A percentile compares a stretch with the other conserved stretches of the same genome.
phyloP scores from a whole-genome alignment of 2,329 filamentous ascomycete genomes.

The Cladophialophora carrionii region DNA sequence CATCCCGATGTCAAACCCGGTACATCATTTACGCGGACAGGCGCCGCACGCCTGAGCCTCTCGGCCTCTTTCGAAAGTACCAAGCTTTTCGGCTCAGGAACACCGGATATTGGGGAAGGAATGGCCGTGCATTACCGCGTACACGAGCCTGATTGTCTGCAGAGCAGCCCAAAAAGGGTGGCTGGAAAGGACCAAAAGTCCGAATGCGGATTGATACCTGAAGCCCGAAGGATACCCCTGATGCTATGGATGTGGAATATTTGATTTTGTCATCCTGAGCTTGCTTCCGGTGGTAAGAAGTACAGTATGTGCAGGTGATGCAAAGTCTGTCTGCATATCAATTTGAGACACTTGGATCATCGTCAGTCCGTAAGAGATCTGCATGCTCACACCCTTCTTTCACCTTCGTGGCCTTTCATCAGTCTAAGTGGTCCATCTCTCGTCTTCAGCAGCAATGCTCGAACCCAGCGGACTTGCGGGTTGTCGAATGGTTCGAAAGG shows the following conservation, averaged over 20 bases:
- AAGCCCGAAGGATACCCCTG: neutral
- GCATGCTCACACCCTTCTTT: conserved; percentile 8
- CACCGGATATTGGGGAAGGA: conserved; percentile 6
- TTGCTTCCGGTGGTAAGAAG: conserved; percentile 5
- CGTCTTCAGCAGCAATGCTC: conserved; percentile 3
- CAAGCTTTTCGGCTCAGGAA: conserved; percentile 17
- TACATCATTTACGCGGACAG: conserved; percentile 21
- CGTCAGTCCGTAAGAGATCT: conserved; percentile 10
- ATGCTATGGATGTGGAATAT: conserved; percentile 21
- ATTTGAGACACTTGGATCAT: conserved; percentile 9
- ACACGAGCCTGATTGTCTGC: neutral
- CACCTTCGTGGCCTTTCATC: neutral
- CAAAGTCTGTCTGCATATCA: conserved; percentile 25
- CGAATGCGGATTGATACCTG: neutral
- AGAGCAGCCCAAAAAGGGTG: conserved; percentile 3
- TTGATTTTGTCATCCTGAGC: conserved; percentile 2
- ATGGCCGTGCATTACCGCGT: conserved; percentile 6
- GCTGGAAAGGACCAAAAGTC: neutral
- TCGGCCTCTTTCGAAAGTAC: neutral
- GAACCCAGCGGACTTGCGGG: neutral
- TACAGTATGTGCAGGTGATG: conserved; percentile 29
- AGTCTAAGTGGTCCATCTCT: neutral
- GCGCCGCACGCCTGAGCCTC: neutral
- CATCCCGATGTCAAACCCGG: conserved; percentile 4
- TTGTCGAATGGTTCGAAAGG: conserved; percentile 4